Conservation (phyloP, 2,329 filamentous ascomycete genomes). For the Lasiodiplodia theobromae region DNA sequence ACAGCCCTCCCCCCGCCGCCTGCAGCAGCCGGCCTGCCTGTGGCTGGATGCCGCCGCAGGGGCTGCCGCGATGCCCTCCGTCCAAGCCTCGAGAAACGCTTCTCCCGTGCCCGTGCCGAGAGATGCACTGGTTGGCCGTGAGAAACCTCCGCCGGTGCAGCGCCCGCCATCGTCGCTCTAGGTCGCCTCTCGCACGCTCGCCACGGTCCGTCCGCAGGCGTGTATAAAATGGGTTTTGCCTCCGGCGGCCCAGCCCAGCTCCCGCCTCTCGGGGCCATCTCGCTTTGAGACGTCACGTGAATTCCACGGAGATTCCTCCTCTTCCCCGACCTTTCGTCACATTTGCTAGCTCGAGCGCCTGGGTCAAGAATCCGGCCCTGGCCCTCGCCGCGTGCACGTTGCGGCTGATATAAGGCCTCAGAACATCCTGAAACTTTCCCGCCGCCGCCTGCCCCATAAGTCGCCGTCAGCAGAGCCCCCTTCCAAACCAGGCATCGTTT, state of each 20-base stretch:
- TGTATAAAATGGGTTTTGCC: constrained; percentile 1
- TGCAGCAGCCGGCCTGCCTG: constrained; percentile 13
- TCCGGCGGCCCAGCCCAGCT: not conserved
- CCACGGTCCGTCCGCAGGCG: not conserved
- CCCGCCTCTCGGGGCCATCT: not conserved
- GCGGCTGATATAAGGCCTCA: constrained; percentile 25
- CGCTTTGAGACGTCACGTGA: constrained; percentile 19
- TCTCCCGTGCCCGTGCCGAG: constrained; percentile 17
- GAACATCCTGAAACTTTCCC: constrained; percentile 12
- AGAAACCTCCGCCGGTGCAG: constrained; percentile 21
- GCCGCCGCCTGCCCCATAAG: constrained; percentile 7
- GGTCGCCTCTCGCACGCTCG: constrained; percentile 7
- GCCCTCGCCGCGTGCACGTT: constrained; percentile 20
- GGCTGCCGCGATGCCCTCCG: constrained; percentile 5
- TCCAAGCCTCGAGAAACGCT: constrained; percentile 17
- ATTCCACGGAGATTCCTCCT: constrained; percentile 25
- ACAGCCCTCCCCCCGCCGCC: constrained; percentile 8
- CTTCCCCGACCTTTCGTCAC: constrained; percentile 29
- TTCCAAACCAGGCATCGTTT: not conserved
- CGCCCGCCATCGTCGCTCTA: constrained; percentile 7
- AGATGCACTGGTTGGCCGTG: constrained; percentile 16
- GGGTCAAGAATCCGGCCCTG: constrained; percentile 2
- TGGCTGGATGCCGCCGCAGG: constrained; percentile 24
- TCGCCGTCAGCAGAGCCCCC: not conserved
- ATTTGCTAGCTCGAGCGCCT: constrained; percentile 18